Evolutionary conservation across 768 basidiomycete genomes (phyloP).

Genomic region (Suillus luteus): DNA sequence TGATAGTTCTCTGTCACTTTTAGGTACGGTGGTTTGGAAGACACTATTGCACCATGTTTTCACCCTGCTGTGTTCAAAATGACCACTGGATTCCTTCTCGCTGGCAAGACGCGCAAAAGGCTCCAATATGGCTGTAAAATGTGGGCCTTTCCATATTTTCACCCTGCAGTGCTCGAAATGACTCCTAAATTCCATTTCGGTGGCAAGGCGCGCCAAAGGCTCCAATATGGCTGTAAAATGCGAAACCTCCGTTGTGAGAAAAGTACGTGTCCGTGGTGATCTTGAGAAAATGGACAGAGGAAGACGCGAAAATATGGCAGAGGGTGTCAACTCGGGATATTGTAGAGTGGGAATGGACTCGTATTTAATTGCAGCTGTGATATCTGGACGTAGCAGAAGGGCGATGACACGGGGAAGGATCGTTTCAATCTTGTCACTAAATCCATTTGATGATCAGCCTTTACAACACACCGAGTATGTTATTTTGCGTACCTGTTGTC

Average conservation of each 20-base stretch:
- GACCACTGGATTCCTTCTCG: too few species aligned
- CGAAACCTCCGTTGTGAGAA: neutral
- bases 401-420: neutral
- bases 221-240: neutral
- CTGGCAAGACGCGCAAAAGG: too few species aligned
- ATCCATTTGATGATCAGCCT: neutral
- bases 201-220: neutral
- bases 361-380: neutral
- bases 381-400: neutral
- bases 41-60: neutral
- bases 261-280: neutral
- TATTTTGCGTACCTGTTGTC: neutral
- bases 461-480: neutral
- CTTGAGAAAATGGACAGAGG: neutral
- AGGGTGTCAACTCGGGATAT: neutral
- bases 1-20: neutral
- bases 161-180: too few species aligned
- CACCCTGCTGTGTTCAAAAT: neutral
- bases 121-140: too few species aligned
- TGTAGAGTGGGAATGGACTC: neutral
- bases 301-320: neutral
- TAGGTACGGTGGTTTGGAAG: neutral
- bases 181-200: neutral
- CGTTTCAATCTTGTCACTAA: neutral
- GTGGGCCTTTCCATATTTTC: too few species aligned